Conservation (phyloP, 345 rosid species). For the Litchi chinensis region DNA sequence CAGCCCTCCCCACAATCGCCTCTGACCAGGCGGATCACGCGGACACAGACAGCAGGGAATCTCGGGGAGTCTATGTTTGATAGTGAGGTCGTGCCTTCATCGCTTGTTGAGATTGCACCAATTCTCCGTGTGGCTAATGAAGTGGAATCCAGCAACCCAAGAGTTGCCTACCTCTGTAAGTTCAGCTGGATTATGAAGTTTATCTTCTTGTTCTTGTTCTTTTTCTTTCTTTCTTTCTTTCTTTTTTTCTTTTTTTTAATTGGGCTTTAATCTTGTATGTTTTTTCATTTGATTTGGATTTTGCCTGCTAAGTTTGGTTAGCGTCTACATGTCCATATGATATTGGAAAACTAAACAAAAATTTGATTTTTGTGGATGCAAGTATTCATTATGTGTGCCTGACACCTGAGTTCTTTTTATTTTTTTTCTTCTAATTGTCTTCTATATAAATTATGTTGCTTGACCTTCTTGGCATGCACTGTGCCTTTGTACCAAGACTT, state of each 20-base stretch:
- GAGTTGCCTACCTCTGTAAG: constrained; percentile 99
- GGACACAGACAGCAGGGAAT: constrained; percentile 95
- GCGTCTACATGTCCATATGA: not conserved
- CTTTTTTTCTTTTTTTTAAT: not conserved
- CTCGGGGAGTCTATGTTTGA: constrained; percentile 87
- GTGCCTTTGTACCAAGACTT: not conserved
- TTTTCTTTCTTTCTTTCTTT: too few species aligned
- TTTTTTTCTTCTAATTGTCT: not conserved
- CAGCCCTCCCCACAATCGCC: constrained; percentile 42
- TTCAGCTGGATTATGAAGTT: not conserved
- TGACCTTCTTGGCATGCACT: not conserved
- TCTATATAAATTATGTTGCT: not conserved
- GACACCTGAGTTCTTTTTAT: too few species aligned
- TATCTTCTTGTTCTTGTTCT: too few species aligned
- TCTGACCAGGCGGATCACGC: constrained; percentile 52
- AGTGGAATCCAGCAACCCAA: constrained; percentile 83
- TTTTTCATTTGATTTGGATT: not conserved
- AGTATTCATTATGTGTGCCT: too few species aligned
- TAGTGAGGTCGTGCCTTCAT: constrained; percentile 97
- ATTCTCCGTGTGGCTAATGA: constrained; percentile 99
- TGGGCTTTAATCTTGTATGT: not conserved
- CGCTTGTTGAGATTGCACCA: constrained; percentile 92
- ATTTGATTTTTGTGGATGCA: too few species aligned
- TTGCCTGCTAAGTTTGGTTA: not conserved
- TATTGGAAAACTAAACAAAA: not conserved